Evolutionary conservation across 305 asterid genomes (phyloP).

Genomic region (Ruellia speciosa): DNA sequence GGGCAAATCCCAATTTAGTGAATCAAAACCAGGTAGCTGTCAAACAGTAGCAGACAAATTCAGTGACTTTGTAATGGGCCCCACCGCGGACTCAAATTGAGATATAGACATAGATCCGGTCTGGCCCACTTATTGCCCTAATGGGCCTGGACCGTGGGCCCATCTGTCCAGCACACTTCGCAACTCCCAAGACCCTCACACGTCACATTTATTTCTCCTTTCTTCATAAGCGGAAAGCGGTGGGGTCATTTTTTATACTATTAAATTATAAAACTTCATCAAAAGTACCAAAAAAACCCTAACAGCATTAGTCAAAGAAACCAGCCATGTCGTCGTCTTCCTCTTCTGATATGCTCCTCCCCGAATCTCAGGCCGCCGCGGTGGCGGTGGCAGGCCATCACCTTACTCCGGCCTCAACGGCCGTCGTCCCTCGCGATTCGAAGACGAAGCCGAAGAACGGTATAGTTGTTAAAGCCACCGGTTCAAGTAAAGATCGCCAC

Average conservation of each 20-base stretch:
- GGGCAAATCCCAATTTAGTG: too few relatives aligned
- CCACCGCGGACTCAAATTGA: neutral
- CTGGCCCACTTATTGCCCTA: neutral
- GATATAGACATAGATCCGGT: neutral
- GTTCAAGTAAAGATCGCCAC: slow-evolving; percentile 47
- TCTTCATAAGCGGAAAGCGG: neutral
- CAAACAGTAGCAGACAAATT: too few relatives aligned
- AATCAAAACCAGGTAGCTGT: too few relatives aligned
- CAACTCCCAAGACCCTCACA: neutral
- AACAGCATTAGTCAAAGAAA: neutral
- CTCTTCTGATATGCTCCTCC: neutral
- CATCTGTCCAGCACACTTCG: neutral
- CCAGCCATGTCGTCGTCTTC: neutral
- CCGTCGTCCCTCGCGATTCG: neutral
- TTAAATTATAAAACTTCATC: neutral
- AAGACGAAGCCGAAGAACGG: slow-evolving; percentile 10
- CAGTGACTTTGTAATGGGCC: neutral
- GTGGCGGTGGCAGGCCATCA: neutral
- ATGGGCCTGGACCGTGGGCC: neutral
- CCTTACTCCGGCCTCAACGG: slow-evolving; percentile 3
- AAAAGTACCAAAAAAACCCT: slow-evolving; percentile 4
- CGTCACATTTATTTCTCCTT: neutral
- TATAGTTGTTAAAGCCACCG: slow-evolving; percentile 3
- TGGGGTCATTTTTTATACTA: neutral
- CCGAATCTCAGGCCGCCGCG: neutral